Evolutionary conservation across 2,329 filamentous ascomycete genomes (phyloP).

Genomic region (Aspergillus pseudoglaucus): DNA sequence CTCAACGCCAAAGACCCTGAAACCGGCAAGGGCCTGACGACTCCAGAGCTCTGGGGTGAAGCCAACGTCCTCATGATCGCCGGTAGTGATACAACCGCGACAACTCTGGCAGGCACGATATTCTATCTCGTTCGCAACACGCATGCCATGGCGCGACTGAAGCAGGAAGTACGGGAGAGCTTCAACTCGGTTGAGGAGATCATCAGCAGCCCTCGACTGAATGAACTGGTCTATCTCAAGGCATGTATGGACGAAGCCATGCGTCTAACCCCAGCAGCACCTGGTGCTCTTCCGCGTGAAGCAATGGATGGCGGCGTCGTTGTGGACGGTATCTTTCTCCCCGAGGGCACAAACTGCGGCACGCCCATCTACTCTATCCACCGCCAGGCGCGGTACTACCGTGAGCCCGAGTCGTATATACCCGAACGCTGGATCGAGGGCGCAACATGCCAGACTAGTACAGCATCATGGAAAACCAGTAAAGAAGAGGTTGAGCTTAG

Average conservation of each 20-base stretch:
- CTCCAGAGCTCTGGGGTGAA: conserved; percentile 63
- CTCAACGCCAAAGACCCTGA: conserved; percentile 66
- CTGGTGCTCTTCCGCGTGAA: conserved; percentile 32
- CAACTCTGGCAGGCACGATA: conserved; percentile 44
- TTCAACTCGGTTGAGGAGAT: conserved; percentile 35
- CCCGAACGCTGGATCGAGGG: conserved; percentile 62
- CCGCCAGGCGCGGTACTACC: conserved; percentile 59
- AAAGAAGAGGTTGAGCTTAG: conserved; percentile 49
- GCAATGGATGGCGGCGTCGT: conserved; percentile 32
- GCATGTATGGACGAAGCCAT: conserved; percentile 39
- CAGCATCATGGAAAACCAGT: conserved; percentile 34
- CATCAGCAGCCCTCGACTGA: conserved; percentile 26
- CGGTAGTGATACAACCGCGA: conserved; percentile 66
- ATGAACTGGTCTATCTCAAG: conserved; percentile 33
- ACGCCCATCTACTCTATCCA: conserved; percentile 64
- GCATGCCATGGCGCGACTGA: conserved; percentile 23
- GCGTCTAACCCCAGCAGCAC: conserved; percentile 34
- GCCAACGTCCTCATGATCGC: conserved; percentile 67
- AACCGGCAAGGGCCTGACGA: conserved; percentile 60
- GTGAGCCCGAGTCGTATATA: conserved; percentile 51
- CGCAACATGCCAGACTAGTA: conserved; percentile 32
- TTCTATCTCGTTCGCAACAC: conserved; percentile 36
- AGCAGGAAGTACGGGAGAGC: conserved; percentile 28
- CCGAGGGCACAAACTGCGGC: conserved; percentile 55
- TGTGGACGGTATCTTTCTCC: conserved; percentile 32